Evolutionary conservation across 2,329 filamentous ascomycete genomes (phyloP).

Genomic region (Talaromyces sp.): DNA sequence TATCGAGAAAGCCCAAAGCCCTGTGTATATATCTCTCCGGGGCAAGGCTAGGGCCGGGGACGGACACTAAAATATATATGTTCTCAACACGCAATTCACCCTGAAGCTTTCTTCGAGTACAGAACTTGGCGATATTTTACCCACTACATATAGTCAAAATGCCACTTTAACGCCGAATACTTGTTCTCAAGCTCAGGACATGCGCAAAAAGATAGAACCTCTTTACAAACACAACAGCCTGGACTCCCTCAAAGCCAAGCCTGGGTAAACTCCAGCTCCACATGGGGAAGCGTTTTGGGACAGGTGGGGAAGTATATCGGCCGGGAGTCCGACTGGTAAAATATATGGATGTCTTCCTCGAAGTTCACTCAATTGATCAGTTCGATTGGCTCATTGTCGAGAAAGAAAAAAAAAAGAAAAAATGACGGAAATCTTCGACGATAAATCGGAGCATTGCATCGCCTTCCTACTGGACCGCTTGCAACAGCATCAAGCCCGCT

Average conservation of each 20-base stretch:
- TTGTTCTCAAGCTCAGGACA: background rate
- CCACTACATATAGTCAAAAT: too few species aligned
- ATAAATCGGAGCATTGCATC: constrained; percentile 73
- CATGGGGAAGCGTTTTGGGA: background rate
- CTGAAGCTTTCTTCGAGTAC: too few species aligned
- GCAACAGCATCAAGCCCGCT: constrained; percentile 46
- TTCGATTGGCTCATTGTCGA: too few species aligned
- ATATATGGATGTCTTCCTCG: background rate
- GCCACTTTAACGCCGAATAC: background rate
- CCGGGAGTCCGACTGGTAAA: background rate
- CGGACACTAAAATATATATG: too few species aligned
- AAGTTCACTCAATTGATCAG: background rate
- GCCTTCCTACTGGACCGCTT: constrained; percentile 68
- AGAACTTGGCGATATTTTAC: too few species aligned
- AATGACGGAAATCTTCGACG: constrained; percentile 61
- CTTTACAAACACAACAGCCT: background rate
- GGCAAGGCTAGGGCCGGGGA: too few species aligned
- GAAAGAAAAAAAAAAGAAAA: background rate
- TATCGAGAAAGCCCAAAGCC: too few species aligned
- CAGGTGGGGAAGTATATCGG: constrained; percentile 4
- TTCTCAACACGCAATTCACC: too few species aligned
- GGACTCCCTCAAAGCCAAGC: background rate
- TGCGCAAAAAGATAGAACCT: background rate
- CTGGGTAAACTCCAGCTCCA: background rate
- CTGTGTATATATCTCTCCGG: too few species aligned